Conservation (phyloP, 768 basidiomycete species). For the Albatrellus ellisii region DNA sequence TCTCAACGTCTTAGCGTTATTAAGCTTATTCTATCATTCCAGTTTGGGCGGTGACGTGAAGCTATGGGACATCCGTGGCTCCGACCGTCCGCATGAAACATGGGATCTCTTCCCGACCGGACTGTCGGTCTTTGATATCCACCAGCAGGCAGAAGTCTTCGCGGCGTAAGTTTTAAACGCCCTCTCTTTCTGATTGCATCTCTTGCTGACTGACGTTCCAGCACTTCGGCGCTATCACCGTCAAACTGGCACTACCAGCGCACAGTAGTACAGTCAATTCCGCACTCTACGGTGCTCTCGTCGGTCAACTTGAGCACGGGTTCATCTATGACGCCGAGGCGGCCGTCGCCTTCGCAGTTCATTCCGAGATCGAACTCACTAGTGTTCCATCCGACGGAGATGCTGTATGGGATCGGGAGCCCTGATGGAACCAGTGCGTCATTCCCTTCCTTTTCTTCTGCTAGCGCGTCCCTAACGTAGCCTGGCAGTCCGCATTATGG, state of each 20-base stretch:
- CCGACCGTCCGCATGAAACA: slow-evolving; percentile 41
- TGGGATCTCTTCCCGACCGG: slow-evolving; percentile 61
- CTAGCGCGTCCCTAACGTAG: not conserved
- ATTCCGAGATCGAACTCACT: slow-evolving; percentile 53
- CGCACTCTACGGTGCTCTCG: slow-evolving; percentile 26
- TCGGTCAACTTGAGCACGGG: slow-evolving; percentile 40
- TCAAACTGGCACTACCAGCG: slow-evolving; percentile 57
- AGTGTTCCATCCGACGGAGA: slow-evolving; percentile 76
- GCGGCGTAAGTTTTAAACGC: slow-evolving; percentile 48
- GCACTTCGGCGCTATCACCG: slow-evolving; percentile 38
- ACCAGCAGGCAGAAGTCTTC: slow-evolving; percentile 71
- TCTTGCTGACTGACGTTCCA: slow-evolving; percentile 5
- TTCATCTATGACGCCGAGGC: slow-evolving; percentile 39
- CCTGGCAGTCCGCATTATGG: slow-evolving; percentile 11
- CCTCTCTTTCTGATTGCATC: not conserved
- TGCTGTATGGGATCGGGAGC: slow-evolving; percentile 66
- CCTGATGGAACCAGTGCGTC: slow-evolving; percentile 46
- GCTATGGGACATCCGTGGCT: slow-evolving; percentile 77
- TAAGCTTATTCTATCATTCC: slow-evolving; percentile 2
- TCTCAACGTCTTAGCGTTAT: not conserved
- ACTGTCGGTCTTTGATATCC: slow-evolving; percentile 77
- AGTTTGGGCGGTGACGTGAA: slow-evolving; percentile 86
- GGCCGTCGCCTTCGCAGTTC: slow-evolving; percentile 40
- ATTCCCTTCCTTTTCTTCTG: not conserved
- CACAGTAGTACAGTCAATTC: slow-evolving; percentile 45